Conservation (phyloP, 2,329 filamentous ascomycete genomes). For the Dendryphion nanum region DNA sequence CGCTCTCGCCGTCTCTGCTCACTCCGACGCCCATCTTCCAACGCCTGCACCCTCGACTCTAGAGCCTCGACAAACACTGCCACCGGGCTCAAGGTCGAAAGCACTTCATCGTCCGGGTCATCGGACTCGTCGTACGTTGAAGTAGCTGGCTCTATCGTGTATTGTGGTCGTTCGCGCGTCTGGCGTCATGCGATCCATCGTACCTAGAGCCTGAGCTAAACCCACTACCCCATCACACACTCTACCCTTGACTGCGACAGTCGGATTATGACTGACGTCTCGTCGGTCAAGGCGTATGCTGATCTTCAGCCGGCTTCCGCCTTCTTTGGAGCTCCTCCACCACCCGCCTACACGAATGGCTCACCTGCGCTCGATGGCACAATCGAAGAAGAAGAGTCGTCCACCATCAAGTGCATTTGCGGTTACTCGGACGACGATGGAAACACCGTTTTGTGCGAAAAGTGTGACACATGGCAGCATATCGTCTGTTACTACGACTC, state of each 20-base stretch:
- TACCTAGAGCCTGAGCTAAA: constrained; percentile 35
- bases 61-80: constrained; percentile 9
- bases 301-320: constrained; percentile 41
- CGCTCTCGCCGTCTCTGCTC: constrained; percentile 14
- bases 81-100: constrained; percentile 8
- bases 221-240: constrained; percentile 22
- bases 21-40: constrained; percentile 24
- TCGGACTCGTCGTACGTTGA: constrained; percentile 23
- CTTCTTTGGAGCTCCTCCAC: constrained; percentile 28
- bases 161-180: constrained; percentile 31
- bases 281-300: constrained; percentile 43
- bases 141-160: constrained; percentile 23
- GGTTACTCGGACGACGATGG: constrained; percentile 92
- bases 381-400: constrained; percentile 72
- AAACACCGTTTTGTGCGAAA: constrained; percentile 94
- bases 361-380: constrained; percentile 33
- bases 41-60: constrained; percentile 24
- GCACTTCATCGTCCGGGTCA: constrained; percentile 18
- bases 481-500: constrained; percentile 93
- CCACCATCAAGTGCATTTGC: constrained; percentile 98
- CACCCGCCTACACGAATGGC: constrained; percentile 36
- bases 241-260: constrained; percentile 18
- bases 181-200: constrained; percentile 44
- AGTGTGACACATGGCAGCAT: constrained; percentile 97
- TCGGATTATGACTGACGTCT: constrained; percentile 45